A percentile compares a stretch with the other conserved stretches of the same genome.
phyloP scores from a whole-genome alignment of 2,329 filamentous ascomycete species.

The Graphiopsis chlorocephala region DNA sequence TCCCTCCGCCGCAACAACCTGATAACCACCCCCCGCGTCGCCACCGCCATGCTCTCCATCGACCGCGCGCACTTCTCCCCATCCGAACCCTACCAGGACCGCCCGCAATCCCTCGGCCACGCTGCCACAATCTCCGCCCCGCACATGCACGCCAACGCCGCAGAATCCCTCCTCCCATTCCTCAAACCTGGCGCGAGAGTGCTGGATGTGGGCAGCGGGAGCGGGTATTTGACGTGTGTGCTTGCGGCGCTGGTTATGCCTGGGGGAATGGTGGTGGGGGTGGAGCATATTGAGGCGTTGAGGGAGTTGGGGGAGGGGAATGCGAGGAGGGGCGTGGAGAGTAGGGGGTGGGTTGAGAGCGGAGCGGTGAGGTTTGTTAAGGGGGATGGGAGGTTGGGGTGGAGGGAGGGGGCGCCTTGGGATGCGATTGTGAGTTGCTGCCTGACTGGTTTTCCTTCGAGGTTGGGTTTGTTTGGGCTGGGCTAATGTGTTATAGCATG shows the following conservation, averaged over 20 bases:
- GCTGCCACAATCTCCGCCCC: conserved; percentile 69
- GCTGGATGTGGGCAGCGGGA: conserved; percentile 49
- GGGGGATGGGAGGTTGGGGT: conserved; percentile 60
- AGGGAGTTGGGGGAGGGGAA: conserved; percentile 43
- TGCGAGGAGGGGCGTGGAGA: conserved; percentile 43
- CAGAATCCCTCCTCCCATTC: conserved; percentile 59
- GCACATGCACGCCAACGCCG: conserved; percentile 69
- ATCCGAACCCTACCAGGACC: conserved; percentile 67
- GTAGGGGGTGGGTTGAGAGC: conserved; percentile 57
- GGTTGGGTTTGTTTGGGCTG: neutral
- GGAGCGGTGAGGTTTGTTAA: conserved; percentile 69
- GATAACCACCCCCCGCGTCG: conserved; percentile 69
- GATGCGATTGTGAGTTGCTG: conserved; percentile 65
- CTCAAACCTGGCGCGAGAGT: conserved; percentile 52
- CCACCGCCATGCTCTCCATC: conserved; percentile 75
- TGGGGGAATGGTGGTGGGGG: conserved; percentile 44
- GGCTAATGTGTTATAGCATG: conserved; percentile 52
- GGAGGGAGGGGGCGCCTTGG: conserved; percentile 57
- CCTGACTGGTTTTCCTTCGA: neutral
- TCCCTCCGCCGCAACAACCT: conserved; percentile 72
- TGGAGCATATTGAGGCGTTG: conserved; percentile 50
- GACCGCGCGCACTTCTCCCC: conserved; percentile 85
- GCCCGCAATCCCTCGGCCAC: conserved; percentile 66
- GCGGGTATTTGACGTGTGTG: conserved; percentile 80
- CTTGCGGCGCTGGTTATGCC: conserved; percentile 71